These are phyloP conservation scores for Talaromyces sp. DNA, from an alignment of 2,329 filamentous ascomycete genomes.

Conservation along the genomic window DNA sequence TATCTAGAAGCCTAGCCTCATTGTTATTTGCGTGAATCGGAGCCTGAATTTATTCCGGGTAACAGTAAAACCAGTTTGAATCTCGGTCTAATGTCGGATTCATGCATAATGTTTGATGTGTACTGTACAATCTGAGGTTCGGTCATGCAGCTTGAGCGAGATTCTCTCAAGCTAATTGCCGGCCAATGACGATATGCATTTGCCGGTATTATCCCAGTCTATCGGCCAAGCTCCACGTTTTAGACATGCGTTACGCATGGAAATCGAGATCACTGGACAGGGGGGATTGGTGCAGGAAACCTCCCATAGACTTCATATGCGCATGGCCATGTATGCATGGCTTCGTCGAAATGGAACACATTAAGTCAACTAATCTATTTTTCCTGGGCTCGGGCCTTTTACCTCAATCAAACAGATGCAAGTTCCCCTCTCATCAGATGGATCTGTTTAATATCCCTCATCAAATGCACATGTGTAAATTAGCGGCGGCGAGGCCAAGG, in stretches of 20 bases:
- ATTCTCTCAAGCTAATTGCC: background rate
- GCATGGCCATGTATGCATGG: background rate
- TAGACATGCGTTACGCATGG: conserved; percentile 2
- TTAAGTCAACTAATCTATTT: background rate
- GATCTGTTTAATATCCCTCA: background rate
- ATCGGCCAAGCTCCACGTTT: conserved; percentile 6
- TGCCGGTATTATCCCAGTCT: background rate
- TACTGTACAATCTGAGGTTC: background rate
- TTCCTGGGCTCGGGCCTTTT: background rate
- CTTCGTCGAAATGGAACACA: background rate
- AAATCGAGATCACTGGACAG: background rate
- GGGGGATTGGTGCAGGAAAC: background rate
- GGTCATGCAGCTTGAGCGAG: background rate
- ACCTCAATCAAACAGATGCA: background rate
- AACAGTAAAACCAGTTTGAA: background rate
- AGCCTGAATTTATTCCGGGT: too few relatives aligned
- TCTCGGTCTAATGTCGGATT: background rate
- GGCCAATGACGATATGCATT: background rate
- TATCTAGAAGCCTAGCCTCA: too few relatives aligned
- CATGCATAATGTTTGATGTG: background rate
- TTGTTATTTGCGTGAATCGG: too few relatives aligned
- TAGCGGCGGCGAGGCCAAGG: background rate
- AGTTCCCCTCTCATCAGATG: background rate
- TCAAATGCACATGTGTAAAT: too few relatives aligned
- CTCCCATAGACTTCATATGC: too few relatives aligned